Conservation (phyloP, 1,284 basidiomycete species). For the Trametes polyzona region DNA sequence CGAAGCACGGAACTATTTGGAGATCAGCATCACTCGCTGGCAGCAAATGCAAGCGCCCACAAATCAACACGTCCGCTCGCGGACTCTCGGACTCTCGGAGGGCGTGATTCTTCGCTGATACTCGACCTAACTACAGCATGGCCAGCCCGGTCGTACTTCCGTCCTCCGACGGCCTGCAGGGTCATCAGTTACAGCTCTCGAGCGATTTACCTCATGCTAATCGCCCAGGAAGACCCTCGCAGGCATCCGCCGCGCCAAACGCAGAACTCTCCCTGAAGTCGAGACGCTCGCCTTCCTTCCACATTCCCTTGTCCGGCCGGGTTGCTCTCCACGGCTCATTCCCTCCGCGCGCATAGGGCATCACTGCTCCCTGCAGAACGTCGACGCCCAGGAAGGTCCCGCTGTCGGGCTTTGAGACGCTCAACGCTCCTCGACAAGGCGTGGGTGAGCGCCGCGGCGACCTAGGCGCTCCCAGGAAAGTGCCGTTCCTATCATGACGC, state of each 20-base stretch:
- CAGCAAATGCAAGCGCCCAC: slow-evolving; percentile 7
- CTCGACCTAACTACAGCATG: not conserved
- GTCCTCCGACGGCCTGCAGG: not conserved
- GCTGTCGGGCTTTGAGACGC: not conserved
- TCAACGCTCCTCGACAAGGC: slow-evolving; percentile 3
- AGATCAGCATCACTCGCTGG: slow-evolving; percentile 17
- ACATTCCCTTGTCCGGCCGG: slow-evolving; percentile 14
- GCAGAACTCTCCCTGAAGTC: slow-evolving; percentile 6
- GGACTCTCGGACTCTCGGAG: too few species aligned
- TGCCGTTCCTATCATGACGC: slow-evolving; percentile 12
- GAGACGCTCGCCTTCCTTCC: slow-evolving; percentile 14
- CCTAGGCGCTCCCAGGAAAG: not conserved
- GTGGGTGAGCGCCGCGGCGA: not conserved
- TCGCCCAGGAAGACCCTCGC: not conserved
- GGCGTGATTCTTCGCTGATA: slow-evolving; percentile 12
- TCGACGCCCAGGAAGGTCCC: not conserved
- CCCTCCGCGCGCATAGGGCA: slow-evolving; percentile 1
- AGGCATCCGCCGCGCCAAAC: slow-evolving; percentile 14
- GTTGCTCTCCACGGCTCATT: not conserved
- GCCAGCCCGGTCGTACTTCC: not conserved
- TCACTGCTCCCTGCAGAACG: slow-evolving; percentile 1
- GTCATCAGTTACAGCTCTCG: not conserved
- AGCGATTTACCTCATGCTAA: slow-evolving; percentile 14
- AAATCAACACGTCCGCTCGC: slow-evolving; percentile 2
- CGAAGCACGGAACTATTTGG: slow-evolving; percentile 9